Evolutionary conservation across 202 grass and related monocot species (phyloP).

Genomic region (Dendrocalamus latiflorus): DNA sequence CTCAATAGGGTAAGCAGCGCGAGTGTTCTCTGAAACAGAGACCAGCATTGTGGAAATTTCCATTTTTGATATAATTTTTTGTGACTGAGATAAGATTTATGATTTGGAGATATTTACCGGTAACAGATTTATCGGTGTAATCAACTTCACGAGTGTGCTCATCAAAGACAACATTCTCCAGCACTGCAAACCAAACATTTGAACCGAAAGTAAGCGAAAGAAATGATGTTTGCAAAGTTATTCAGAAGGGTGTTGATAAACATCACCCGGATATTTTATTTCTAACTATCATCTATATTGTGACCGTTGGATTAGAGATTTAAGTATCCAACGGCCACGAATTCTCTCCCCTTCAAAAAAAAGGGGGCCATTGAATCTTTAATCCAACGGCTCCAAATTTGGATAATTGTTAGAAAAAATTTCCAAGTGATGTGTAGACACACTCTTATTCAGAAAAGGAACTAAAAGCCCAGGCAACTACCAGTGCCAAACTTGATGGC

Average conservation of each 20-base stretch:
- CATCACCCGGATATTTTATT: too few species aligned
- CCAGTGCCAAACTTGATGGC: slow-evolving; percentile 99
- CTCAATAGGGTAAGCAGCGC: slow-evolving; percentile 94
- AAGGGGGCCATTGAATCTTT: too few species aligned
- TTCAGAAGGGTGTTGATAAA: not conserved
- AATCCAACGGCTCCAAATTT: too few species aligned
- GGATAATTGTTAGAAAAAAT: too few species aligned
- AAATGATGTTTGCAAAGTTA: not conserved
- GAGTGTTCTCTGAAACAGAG: slow-evolving; percentile 71
- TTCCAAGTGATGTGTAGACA: too few species aligned
- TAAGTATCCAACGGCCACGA: too few species aligned
- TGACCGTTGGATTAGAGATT: too few species aligned
- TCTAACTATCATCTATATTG: too few species aligned
- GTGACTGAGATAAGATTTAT: not conserved
- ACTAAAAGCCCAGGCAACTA: not conserved
- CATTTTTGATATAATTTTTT: not conserved
- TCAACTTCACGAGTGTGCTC: slow-evolving; percentile 94
- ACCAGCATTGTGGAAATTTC: not conserved
- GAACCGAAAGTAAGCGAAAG: not conserved
- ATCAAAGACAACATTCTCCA: slow-evolving; percentile 98
- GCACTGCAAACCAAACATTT: slow-evolving; percentile 39
- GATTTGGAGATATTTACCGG: slow-evolving; percentile 43
- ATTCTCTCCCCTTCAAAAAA: too few species aligned
- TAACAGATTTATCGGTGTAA: slow-evolving; percentile 89
- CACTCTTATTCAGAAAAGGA: not conserved